Evolutionary conservation across 176 grass and related monocot genomes (phyloP).

Genomic region (Ampelocalamus luodianensis): DNA sequence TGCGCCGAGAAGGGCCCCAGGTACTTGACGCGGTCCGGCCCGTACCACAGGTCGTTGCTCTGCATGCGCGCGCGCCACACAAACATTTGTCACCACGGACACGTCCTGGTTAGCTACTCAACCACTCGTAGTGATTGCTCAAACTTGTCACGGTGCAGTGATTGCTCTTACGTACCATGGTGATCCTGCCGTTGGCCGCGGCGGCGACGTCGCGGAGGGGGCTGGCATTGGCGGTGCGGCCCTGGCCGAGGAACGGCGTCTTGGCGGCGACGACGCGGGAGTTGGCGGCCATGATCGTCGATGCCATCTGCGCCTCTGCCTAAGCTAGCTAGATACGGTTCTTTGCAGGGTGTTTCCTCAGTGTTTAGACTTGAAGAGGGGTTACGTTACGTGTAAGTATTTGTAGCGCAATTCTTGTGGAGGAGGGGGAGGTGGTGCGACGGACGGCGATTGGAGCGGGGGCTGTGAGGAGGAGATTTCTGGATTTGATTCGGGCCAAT

Average conservation of each 20-base stretch:
- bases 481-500: conserved; percentile 72
- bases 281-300: conserved; percentile 69
- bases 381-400: conserved; percentile 51
- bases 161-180: conserved; percentile 61
- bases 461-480: conserved; percentile 71
- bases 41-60: conserved; percentile 91
- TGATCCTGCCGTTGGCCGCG: conserved; percentile 60
- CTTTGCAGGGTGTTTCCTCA: background rate
- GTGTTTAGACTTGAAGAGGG: background rate
- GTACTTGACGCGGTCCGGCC: conserved; percentile 85
- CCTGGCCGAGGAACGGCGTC: conserved; percentile 73
- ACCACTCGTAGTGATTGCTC: too few species aligned
- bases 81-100: background rate
- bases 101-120: too few species aligned
- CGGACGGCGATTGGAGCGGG: conserved; percentile 41
- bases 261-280: conserved; percentile 50
- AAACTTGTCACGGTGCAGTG: too few species aligned
- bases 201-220: conserved; percentile 61
- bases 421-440: background rate
- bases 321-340: background rate
- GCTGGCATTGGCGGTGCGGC: conserved; percentile 50
- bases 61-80: conserved; percentile 20
- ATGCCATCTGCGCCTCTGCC: conserved; percentile 47
- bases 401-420: conserved; percentile 58
- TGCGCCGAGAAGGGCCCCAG: conserved; percentile 92